phyloP scores from a whole-genome alignment of 768 basidiomycete genomes.

The Tricholoma sp. region DNA sequence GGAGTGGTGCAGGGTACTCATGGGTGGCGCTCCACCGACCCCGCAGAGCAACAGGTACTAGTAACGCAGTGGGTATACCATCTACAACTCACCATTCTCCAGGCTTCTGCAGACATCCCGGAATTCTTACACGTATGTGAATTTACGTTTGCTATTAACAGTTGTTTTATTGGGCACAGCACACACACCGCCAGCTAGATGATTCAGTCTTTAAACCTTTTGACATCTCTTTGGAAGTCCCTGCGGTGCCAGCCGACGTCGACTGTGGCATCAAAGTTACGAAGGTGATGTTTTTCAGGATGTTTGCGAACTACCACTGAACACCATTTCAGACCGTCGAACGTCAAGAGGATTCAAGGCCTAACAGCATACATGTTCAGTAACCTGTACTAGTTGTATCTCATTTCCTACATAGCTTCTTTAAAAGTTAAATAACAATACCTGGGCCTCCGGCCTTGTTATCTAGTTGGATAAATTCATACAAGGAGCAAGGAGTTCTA shows the following conservation, averaged over 20 bases:
- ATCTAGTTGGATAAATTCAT: no score
- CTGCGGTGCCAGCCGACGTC: background rate
- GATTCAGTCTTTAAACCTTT: constrained; percentile 1
- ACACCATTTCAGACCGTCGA: constrained; percentile 1
- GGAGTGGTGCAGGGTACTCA: constrained; percentile 18
- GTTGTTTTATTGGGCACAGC: background rate
- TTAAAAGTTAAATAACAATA: no score
- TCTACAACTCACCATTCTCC: background rate
- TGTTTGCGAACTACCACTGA: background rate
- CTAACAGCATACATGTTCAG: background rate
- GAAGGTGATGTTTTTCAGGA: background rate
- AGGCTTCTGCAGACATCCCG: no score
- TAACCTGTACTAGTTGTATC: no score
- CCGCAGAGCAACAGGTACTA: constrained; percentile 10
- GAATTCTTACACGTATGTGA: no score
- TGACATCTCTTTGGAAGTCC: background rate
- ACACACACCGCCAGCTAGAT: no score
- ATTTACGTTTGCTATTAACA: background rate
- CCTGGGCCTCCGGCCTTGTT: no score
- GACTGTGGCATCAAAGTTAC: constrained; percentile 9
- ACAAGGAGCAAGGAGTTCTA: no score
- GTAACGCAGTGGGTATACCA: background rate
- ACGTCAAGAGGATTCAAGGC: constrained; percentile 2
- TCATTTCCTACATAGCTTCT: no score
- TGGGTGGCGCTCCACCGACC: constrained; percentile 1